Percentiles rank a stretch among this genome's conserved stretches.
Conservation (phyloP, 2,329 filamentous ascomycete species). For the Ceratocystis variospora region DNA sequence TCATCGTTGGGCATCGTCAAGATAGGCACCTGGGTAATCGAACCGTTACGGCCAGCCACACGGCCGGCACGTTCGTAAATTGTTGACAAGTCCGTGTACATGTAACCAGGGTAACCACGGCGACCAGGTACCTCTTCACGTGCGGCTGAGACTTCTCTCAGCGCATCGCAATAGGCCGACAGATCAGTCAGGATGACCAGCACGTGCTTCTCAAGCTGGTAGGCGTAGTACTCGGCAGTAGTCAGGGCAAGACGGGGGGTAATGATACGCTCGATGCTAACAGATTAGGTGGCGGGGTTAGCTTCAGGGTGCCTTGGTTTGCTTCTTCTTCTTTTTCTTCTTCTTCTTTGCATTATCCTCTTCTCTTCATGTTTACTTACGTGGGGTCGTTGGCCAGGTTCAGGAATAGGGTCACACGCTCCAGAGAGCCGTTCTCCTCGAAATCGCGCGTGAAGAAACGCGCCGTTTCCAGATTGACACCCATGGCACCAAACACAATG, state of each 20-base stretch:
- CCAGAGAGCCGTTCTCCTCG: slow-evolving; percentile 97
- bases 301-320: neutral
- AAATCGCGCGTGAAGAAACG: slow-evolving; percentile 98
- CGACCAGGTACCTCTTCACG: slow-evolving; percentile 98
- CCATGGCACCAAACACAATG: slow-evolving; percentile 98
- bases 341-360: neutral
- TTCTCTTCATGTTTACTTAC: slow-evolving; percentile 39
- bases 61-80: slow-evolving; percentile 98
- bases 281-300: neutral
- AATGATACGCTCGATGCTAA: slow-evolving; percentile 96
- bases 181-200: slow-evolving; percentile 96
- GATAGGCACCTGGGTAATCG: slow-evolving; percentile 98
- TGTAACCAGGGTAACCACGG: slow-evolving; percentile 99
- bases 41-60: slow-evolving; percentile 92
- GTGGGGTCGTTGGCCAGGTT: slow-evolving; percentile 99
- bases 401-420: slow-evolving; percentile 91
- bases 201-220: slow-evolving; percentile 99
- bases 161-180: slow-evolving; percentile 94
- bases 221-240: slow-evolving; percentile 98
- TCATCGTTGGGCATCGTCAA: slow-evolving; percentile 99
- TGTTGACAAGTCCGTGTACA: slow-evolving; percentile 99
- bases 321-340: neutral
- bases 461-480: slow-evolving; percentile 98
- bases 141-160: slow-evolving; percentile 95
- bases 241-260: slow-evolving; percentile 95